Conservation (phyloP, 2,329 filamentous ascomycete species). For the Chalara sp. region DNA sequence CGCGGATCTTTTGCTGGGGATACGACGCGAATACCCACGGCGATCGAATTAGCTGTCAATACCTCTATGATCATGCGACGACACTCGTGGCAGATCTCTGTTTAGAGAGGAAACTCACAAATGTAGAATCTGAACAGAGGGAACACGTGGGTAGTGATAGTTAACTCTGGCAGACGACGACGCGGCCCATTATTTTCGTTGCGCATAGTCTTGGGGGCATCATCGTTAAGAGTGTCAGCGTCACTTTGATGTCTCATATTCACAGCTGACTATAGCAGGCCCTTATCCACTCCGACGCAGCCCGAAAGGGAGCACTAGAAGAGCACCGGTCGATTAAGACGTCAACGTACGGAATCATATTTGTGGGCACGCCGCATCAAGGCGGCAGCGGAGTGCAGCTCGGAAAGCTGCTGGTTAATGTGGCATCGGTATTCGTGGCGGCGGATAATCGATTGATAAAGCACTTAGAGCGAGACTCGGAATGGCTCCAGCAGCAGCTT, state of each 20-base stretch:
- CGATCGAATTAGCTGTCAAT: conserved; percentile 20
- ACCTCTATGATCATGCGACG: conserved; percentile 29
- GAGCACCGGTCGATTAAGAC: too few relatives aligned
- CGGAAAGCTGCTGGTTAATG: conserved; percentile 10
- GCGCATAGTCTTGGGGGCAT: too few relatives aligned
- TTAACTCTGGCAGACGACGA: conserved; percentile 31
- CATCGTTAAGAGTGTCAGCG: too few relatives aligned
- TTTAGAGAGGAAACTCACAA: conserved; percentile 10
- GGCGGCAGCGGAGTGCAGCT: conserved; percentile 26
- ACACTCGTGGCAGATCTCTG: conserved; percentile 29
- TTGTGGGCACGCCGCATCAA: conserved; percentile 33
- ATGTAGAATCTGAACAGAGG: neutral
- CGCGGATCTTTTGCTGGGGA: conserved; percentile 30
- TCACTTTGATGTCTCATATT: too few relatives aligned
- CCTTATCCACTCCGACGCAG: too few relatives aligned
- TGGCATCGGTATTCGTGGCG: conserved; percentile 28
- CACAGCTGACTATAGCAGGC: too few relatives aligned
- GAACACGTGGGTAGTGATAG: conserved; percentile 20
- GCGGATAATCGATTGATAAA: conserved; percentile 26
- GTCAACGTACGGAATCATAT: conserved; percentile 32
- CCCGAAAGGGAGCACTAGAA: too few relatives aligned
- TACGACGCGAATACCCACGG: conserved; percentile 26
- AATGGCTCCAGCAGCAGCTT: conserved; percentile 30
- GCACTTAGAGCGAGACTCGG: conserved; percentile 28
- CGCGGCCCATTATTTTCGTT: too few relatives aligned